Conservation (phyloP, 768 basidiomycete genomes). For the Auriculariales sp. region DNA sequence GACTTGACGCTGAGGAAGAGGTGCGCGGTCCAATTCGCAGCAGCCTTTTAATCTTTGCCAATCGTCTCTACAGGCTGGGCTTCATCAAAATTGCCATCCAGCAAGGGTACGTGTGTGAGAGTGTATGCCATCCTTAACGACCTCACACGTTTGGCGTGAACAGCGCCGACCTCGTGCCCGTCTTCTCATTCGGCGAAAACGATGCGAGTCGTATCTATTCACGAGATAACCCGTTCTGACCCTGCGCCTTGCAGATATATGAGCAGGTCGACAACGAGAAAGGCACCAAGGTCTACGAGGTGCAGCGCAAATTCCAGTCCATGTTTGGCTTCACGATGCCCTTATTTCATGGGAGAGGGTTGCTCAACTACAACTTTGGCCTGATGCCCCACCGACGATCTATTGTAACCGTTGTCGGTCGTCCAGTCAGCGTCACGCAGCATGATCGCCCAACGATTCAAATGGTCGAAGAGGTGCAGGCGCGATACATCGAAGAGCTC, state of each 20-base stretch:
- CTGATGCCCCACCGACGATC: constrained; percentile 90
- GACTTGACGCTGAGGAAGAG: constrained; percentile 68
- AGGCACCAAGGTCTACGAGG: constrained; percentile 70
- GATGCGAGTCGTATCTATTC: constrained; percentile 42
- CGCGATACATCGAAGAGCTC: constrained; percentile 82
- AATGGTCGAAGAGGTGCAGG: constrained; percentile 64
- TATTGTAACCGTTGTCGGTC: constrained; percentile 93
- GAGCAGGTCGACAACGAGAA: constrained; percentile 93
- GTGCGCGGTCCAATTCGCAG: constrained; percentile 21
- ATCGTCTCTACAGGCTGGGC: constrained; percentile 41
- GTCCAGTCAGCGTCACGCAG: constrained; percentile 68
- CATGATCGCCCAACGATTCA: constrained; percentile 72
- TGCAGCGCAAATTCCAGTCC: constrained; percentile 86
- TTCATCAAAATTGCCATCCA: constrained; percentile 93
- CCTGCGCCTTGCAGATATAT: constrained; percentile 54
- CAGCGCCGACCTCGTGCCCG: constrained; percentile 91
- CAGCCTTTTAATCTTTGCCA: not conserved
- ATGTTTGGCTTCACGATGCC: constrained; percentile 94
- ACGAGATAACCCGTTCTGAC: not conserved
- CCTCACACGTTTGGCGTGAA: not conserved
- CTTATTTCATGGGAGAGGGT: constrained; percentile 89
- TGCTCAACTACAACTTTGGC: constrained; percentile 93
- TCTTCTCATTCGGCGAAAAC: constrained; percentile 98
- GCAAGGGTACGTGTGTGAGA: constrained; percentile 46
- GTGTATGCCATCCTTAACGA: not conserved